These are phyloP conservation scores for Colletotrichum liaoningense DNA, from an alignment of 2,329 filamentous ascomycete species.

Conservation along the genomic window DNA sequence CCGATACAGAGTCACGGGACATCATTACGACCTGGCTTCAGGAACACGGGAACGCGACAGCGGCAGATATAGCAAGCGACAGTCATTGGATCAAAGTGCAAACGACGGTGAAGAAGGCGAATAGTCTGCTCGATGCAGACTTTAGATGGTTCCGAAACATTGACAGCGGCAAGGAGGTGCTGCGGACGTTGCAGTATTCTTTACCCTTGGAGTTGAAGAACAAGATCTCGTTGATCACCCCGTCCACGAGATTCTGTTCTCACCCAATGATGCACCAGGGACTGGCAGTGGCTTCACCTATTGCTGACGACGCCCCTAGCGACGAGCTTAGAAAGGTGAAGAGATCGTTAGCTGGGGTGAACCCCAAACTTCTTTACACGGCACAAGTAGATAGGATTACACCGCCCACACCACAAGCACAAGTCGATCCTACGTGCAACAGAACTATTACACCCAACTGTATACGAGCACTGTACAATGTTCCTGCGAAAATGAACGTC, in stretches of 20 bases:
- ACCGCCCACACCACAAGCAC: not conserved
- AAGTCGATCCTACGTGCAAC: constrained; percentile 46
- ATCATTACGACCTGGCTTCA: constrained; percentile 59
- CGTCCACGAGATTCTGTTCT: constrained; percentile 50
- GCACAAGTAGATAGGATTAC: not conserved
- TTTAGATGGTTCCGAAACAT: constrained; percentile 39
- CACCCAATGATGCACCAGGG: constrained; percentile 42
- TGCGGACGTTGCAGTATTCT: constrained; percentile 47
- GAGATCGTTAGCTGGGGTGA: not conserved
- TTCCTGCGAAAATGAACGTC: constrained; percentile 48
- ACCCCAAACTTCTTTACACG: not conserved
- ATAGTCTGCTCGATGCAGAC: constrained; percentile 58
- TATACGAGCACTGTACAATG: constrained; percentile 56
- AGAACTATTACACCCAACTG: constrained; percentile 55
- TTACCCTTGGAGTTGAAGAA: constrained; percentile 5
- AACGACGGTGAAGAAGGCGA: constrained; percentile 52
- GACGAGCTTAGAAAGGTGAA: constrained; percentile 17
- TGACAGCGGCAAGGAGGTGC: constrained; percentile 52
- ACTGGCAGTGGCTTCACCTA: not conserved
- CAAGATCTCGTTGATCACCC: constrained; percentile 59
- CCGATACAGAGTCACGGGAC: constrained; percentile 50
- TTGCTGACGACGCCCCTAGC: accelerated
- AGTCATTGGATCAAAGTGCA: constrained; percentile 55
- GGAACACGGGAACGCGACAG: constrained; percentile 48
- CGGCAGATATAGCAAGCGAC: constrained; percentile 47